phyloP scores from a whole-genome alignment of 768 basidiomycete genomes.

The Mycena epipterygia region DNA sequence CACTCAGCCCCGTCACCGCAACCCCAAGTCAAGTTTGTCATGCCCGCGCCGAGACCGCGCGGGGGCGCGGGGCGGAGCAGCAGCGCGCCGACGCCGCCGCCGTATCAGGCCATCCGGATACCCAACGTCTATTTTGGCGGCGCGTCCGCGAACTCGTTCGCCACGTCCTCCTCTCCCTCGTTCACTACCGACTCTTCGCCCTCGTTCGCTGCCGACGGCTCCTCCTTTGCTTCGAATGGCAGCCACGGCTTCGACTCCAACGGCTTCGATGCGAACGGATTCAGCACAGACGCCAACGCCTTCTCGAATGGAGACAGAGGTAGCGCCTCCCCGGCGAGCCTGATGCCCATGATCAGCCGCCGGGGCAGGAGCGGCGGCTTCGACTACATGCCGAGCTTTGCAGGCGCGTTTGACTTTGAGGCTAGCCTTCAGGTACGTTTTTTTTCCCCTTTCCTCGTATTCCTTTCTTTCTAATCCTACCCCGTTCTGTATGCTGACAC shows the following conservation, averaged over 20 bases:
- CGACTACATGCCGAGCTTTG: constrained; percentile 65
- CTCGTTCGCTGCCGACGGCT: constrained; percentile 51
- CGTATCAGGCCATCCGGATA: constrained; percentile 77
- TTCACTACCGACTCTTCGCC: constrained; percentile 80
- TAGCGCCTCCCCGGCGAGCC: constrained; percentile 57
- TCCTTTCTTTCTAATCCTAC: constrained; percentile 27
- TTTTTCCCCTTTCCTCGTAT: constrained; percentile 14
- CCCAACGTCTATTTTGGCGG: constrained; percentile 64
- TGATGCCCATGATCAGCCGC: constrained; percentile 25
- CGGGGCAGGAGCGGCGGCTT: constrained; percentile 45
- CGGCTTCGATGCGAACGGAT: too few relatives aligned
- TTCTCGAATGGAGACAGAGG: too few relatives aligned
- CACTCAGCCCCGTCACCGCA: constrained; percentile 4
- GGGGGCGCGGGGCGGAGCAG: constrained; percentile 58
- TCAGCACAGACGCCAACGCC: too few relatives aligned
- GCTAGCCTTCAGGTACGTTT: constrained; percentile 59
- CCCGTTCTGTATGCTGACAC: too few relatives aligned
- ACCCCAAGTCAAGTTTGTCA: constrained; percentile 21
- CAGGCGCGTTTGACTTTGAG: constrained; percentile 63
- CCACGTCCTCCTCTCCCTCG: constrained; percentile 61
- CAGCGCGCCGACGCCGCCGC: constrained; percentile 76
- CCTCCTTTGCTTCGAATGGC: constrained; percentile 75
- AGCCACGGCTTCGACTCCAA: constrained; percentile 63
- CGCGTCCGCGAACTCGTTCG: not conserved
- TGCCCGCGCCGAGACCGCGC: constrained; percentile 26